These are phyloP conservation scores for Fusarium burgessii DNA, from an alignment of 2,329 filamentous ascomycete genomes.

Conservation along the genomic window DNA sequence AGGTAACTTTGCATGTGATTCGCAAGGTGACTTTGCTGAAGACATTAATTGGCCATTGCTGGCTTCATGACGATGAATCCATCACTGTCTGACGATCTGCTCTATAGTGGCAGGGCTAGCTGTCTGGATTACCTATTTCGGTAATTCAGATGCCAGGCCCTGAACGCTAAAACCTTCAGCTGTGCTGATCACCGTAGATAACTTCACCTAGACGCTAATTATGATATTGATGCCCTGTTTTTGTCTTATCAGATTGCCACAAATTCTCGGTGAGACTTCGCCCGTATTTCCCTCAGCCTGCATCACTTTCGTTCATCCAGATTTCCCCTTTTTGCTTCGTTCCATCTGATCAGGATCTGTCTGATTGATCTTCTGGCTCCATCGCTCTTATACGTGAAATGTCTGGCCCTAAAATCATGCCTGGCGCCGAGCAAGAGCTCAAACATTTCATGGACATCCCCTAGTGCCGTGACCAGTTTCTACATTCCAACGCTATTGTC, in stretches of 20 bases:
- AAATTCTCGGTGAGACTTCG: neutral
- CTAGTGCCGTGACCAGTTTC: neutral
- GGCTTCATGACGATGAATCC: neutral
- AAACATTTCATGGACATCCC: neutral
- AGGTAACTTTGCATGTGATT: too few species aligned
- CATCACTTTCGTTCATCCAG: fast-evolving
- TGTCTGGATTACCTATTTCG: neutral
- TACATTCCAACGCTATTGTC: fast-evolving
- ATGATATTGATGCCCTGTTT: neutral
- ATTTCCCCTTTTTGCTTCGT: neutral
- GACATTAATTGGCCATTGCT: neutral
- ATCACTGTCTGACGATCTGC: neutral
- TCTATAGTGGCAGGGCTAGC: neutral
- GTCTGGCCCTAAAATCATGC: neutral
- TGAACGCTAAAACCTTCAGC: neutral
- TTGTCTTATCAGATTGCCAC: too few species aligned
- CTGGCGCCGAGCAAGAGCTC: neutral
- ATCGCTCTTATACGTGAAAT: neutral
- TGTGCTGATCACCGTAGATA: neutral
- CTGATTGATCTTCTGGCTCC: fast-evolving
- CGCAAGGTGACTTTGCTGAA: too few species aligned
- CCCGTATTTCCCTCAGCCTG: neutral
- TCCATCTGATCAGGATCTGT: too few species aligned
- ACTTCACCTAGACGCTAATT: neutral
- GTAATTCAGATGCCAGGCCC: neutral